Base-by-base conservation (phyloP, 805 yeast species). In the Zygoascus bituminiphila region DNA sequence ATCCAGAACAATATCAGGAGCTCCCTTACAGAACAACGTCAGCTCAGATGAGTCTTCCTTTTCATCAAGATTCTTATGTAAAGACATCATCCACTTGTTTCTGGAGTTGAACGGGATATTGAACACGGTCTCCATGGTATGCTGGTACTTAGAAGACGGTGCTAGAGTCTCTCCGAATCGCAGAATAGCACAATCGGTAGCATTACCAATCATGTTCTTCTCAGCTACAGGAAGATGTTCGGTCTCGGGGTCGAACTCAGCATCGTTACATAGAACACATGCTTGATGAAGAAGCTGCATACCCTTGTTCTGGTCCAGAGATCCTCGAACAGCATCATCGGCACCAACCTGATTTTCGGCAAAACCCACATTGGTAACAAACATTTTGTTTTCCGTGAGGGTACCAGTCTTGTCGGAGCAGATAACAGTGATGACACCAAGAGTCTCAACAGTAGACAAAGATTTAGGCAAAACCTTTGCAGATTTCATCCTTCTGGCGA, bases 401-500 rank as follows among this genome's bases (percentile, higher is more conserved):
- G 72, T 68, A 10, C 72, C 72, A 66, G 79, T 50, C 69, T 75
- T 56, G 74, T 76, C 65, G 62, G 72, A 46, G 76, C 80, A 63
- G 65, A 75, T 49, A 70, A 81, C 78, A 57, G 75, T 74, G 20
- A 77, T 75, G 14, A 77, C 70, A 14, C 82, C 84, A 53, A 78
- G 64, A 15, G 82, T 78, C 58, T 78, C 83, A 23, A 76, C 76
- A 22, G 72, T 70, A 14, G 74, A 60, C 45, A 75, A 61, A 2
- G 74, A 62, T 52, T 75, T 71, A 46, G 76, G 73, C 44, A 75
- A 62, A 29, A 77, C 69, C 44, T 72, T 69, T 51, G 65, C 60
- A 48, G 66, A 64, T 43, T 63, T 67, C 78, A 77, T 75, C 42
- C 63, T 64, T 36, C 60, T 58, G 17, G 81, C 78, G 23, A 77